Evolutionary conservation across 768 basidiomycete species (phyloP).

Genomic region (Phlebiopsis flavidoalba): DNA sequence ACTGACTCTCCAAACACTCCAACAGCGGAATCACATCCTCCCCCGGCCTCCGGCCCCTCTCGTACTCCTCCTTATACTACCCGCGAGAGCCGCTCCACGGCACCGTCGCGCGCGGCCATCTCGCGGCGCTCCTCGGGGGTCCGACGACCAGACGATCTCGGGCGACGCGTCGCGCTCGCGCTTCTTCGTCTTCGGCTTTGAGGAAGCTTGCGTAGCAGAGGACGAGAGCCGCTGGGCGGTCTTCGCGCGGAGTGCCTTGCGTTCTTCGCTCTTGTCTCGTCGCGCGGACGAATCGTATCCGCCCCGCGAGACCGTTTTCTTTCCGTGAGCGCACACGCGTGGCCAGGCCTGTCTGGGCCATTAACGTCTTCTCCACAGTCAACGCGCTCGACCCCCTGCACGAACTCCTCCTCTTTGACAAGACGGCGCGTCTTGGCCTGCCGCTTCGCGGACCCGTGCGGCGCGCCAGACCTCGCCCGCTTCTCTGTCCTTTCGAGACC

Average conservation of each 20-base stretch:
- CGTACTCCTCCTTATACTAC: neutral
- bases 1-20: conserved; percentile 2
- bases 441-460: too few relatives aligned
- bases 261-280: neutral
- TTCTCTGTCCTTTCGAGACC: too few relatives aligned
- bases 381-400: too few relatives aligned
- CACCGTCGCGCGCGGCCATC: neutral
- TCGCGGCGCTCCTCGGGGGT: too few relatives aligned
- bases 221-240: neutral
- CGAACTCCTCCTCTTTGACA: neutral
- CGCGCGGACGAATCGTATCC: neutral
- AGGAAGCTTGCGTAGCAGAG: neutral
- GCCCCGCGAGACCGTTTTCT: neutral
- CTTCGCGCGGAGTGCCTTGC: neutral
- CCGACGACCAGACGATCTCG: neutral
- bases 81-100: neutral
- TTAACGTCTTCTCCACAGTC: too few relatives aligned
- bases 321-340: neutral
- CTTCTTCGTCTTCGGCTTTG: neutral
- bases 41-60: neutral
- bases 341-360: too few relatives aligned
- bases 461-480: too few relatives aligned
- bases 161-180: neutral
- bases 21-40: neutral
- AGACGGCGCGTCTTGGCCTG: neutral